Evolutionary conservation across 2,329 filamentous ascomycete species (phyloP).

Genomic region (Arthrobotrys iridis): DNA sequence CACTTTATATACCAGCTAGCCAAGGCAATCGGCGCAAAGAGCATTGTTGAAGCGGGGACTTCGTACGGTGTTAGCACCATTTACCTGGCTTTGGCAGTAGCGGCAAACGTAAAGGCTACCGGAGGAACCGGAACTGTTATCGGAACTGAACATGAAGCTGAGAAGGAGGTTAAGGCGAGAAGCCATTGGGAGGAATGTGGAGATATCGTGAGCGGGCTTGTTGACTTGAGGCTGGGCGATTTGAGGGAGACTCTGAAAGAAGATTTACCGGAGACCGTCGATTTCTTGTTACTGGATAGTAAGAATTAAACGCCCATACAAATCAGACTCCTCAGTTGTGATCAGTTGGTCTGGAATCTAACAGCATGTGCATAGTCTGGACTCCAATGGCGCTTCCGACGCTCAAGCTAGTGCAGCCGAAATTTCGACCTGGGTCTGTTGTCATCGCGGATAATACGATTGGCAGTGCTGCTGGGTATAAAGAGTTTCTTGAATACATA

Average conservation of each 20-base stretch:
- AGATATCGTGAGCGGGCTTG: conserved; percentile 64
- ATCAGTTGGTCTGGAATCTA: conserved; percentile 56
- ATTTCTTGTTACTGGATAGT: conserved; percentile 72
- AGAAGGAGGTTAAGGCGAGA: conserved; percentile 67
- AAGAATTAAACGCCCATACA: no score
- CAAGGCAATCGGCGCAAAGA: conserved; percentile 65
- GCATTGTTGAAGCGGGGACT: conserved; percentile 71
- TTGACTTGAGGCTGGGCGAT: conserved; percentile 70
- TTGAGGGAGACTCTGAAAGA: conserved; percentile 68
- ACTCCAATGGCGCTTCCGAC: conserved; percentile 67
- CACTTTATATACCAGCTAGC: conserved; percentile 68
- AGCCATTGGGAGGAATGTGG: conserved; percentile 68
- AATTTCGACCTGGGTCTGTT: conserved; percentile 64
- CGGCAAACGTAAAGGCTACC: conserved; percentile 63
- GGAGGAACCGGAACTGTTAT: conserved; percentile 65
- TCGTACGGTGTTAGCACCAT: conserved; percentile 72
- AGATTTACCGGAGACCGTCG: conserved; percentile 64
- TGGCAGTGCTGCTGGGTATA: conserved; percentile 62
- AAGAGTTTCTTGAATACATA: conserved; percentile 66
- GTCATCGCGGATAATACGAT: conserved; percentile 67
- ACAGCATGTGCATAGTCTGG: conserved; percentile 65
- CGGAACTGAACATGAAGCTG: conserved; percentile 70
- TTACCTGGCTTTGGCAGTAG: conserved; percentile 70
- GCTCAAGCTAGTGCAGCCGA: conserved; percentile 64
- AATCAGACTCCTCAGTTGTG: neutral